These are phyloP conservation scores for Pisolithus marmoratus DNA, from an alignment of 768 basidiomycete genomes.

Conservation along the genomic window DNA sequence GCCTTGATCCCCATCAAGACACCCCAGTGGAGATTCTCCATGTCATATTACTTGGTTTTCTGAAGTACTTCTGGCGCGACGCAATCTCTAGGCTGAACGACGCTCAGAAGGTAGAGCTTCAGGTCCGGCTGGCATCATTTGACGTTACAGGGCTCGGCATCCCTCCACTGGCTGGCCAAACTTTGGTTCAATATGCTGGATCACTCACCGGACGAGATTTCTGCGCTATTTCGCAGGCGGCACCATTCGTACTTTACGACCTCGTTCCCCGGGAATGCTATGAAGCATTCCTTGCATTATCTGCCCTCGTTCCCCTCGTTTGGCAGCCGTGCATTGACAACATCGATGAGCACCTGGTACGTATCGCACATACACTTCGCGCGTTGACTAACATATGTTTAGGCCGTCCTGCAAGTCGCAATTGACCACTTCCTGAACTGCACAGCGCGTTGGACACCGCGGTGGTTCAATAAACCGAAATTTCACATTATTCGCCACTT, in stretches of 20 bases:
- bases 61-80: slow-evolving; percentile 48
- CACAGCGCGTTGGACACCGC: slow-evolving; percentile 22
- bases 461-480: slow-evolving; percentile 41
- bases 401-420: slow-evolving; percentile 19
- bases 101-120: slow-evolving; percentile 12
- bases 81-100: slow-evolving; percentile 20
- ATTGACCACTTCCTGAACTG: slow-evolving; percentile 33
- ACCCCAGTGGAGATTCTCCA: slow-evolving; percentile 37
- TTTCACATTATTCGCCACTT: slow-evolving; percentile 39
- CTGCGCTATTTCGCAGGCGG: too few relatives aligned
- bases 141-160: too few relatives aligned
- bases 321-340: slow-evolving; percentile 34
- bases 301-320: too few relatives aligned
- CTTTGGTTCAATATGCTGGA: too few relatives aligned
- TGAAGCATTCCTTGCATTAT: too few relatives aligned
- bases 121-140: slow-evolving; percentile 25
- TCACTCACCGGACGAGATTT: too few relatives aligned
- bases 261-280: too few relatives aligned
- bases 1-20: background rate
- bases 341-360: slow-evolving; percentile 30
- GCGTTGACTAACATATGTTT: background rate
- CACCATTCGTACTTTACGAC: too few relatives aligned
- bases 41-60: slow-evolving; percentile 38
- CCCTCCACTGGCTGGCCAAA: too few relatives aligned
- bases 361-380: background rate